Conservation (phyloP, 768 basidiomycete genomes). For the Harrya chromipes region DNA sequence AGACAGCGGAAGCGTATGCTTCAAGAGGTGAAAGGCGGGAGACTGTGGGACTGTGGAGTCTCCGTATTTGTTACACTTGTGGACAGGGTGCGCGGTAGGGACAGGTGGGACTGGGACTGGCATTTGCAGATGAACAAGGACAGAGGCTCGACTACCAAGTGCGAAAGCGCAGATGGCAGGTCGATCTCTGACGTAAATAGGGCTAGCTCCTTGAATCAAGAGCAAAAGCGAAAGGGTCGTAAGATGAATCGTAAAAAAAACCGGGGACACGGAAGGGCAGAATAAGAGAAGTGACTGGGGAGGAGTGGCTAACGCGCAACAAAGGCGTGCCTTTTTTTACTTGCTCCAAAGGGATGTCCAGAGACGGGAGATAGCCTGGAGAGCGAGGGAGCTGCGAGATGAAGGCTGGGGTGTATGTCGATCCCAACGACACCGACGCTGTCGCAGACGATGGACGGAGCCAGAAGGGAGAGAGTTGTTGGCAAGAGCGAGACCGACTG, state of each 20-base stretch:
- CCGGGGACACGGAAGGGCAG: constrained; percentile 23
- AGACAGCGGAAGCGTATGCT: constrained; percentile 56
- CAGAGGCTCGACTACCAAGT: constrained; percentile 40
- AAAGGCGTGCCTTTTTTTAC: constrained; percentile 92
- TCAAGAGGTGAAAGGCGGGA: constrained; percentile 51
- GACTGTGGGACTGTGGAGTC: constrained; percentile 34
- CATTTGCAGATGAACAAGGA: constrained; percentile 60
- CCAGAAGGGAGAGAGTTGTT: constrained; percentile 30
- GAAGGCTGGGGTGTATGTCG: no score
- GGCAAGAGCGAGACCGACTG: constrained; percentile 44
- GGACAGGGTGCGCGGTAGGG: constrained; percentile 59
- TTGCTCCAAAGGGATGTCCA: constrained; percentile 33
- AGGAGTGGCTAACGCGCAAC: constrained; percentile 79
- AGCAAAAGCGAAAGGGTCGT: constrained; percentile 53
- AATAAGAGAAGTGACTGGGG: constrained; percentile 31
- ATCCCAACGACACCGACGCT: constrained; percentile 43
- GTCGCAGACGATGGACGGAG: constrained; percentile 38
- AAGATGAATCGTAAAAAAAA: constrained; percentile 61
- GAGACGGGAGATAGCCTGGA: constrained; percentile 19
- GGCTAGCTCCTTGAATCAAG: constrained; percentile 38
- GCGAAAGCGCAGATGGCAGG: constrained; percentile 44
- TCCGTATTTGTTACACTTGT: constrained; percentile 54
- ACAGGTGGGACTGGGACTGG: constrained; percentile 78
- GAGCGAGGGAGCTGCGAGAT: constrained; percentile 13
- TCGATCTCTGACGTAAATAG: constrained; percentile 40